Evolutionary conservation across 306 rosid genomes (phyloP), one percentile per base, ranked within the genome.

Genomic region (Rosa rugosa): DNA sequence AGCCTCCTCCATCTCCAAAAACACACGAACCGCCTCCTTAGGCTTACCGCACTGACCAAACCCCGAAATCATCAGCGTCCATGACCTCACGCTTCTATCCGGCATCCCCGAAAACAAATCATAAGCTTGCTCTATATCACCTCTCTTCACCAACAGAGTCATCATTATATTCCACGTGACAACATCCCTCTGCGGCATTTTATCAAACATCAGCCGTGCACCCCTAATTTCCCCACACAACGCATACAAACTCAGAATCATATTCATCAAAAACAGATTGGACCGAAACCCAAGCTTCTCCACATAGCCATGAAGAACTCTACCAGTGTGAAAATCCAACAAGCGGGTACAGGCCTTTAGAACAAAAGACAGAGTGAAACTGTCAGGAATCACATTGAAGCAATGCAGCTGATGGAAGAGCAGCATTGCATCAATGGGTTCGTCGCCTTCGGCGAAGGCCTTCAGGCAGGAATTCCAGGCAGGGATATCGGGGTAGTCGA

Each of bases 61-160:
- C 22, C 94, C 94, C 11, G 81, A 70, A 78, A 85, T 85, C 86
- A 84, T 85, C n/a, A 86, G 80, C 18, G 91, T 89, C 93, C 93
- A 89, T 17, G 89, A 89, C 86, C 93, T 87, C 72, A 87, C 81
- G 76, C 70, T 89, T 69, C 80, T 87, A 44, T 69, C 50, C 0
- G 85, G 84, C 83, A 85, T 87, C 80, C 51, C 38, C 16, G 42
- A 83, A 82, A 89, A 89, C 36, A 87, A 31, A 6, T 62, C 88
- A 82, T 75, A 85, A 4, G 93, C 91, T 34, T 71, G 83, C 56
- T 78, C 63, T n/a, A 76, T 13, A 49, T 80, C 80, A 17, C 56
- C 80, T 38, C 11, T 76, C 71, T 83, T 85, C 49, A 84, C 79
- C 75, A 82, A 84, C 44, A 82, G 89, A 23, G 86, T 75, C 60